Evolutionary conservation across 2,329 filamentous ascomycete genomes (phyloP).

Genomic region (Geosmithia morbida): DNA sequence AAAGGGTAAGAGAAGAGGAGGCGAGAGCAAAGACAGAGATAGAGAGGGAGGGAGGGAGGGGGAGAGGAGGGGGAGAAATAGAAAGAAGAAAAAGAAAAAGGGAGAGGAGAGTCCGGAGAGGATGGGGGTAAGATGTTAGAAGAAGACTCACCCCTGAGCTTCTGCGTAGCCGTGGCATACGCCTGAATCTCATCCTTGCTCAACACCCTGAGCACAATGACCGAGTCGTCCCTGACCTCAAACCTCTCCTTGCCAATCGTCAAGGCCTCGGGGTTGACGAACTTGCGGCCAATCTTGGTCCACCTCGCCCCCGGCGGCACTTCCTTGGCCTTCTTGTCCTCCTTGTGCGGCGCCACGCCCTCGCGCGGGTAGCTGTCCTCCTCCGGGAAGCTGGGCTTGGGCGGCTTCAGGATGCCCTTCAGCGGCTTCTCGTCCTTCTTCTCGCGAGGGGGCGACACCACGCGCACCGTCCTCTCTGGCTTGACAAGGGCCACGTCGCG

Average conservation of each 20-base stretch:
- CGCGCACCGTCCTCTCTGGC: constrained; percentile 35
- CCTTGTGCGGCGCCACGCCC: constrained; percentile 87
- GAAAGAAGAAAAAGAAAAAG: constrained; percentile 2
- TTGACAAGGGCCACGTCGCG: constrained; percentile 20
- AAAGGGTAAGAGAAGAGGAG: background rate
- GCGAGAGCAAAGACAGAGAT: too few species aligned
- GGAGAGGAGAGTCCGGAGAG: too few species aligned
- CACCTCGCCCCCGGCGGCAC: constrained; percentile 70
- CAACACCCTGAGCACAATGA: constrained; percentile 81
- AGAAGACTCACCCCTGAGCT: constrained; percentile 55
- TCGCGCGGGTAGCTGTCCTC: constrained; percentile 72
- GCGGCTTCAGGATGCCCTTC: constrained; percentile 76
- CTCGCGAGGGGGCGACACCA: constrained; percentile 58
- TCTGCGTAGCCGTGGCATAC: constrained; percentile 67
- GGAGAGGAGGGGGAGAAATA: background rate
- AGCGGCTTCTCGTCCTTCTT: constrained; percentile 53
- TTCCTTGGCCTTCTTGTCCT: constrained; percentile 56
- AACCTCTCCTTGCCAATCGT: constrained; percentile 80
- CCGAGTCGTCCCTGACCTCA: constrained; percentile 83
- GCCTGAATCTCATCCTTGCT: constrained; percentile 81
- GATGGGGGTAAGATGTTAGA: too few species aligned
- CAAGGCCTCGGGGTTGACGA: constrained; percentile 82
- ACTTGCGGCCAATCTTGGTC: constrained; percentile 81
- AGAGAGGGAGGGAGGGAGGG: background rate
- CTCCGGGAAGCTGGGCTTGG: constrained; percentile 74